Base-by-base conservation (phyloP, 2,329 filamentous ascomycete species). In the Hypomyces rosellus region DNA sequence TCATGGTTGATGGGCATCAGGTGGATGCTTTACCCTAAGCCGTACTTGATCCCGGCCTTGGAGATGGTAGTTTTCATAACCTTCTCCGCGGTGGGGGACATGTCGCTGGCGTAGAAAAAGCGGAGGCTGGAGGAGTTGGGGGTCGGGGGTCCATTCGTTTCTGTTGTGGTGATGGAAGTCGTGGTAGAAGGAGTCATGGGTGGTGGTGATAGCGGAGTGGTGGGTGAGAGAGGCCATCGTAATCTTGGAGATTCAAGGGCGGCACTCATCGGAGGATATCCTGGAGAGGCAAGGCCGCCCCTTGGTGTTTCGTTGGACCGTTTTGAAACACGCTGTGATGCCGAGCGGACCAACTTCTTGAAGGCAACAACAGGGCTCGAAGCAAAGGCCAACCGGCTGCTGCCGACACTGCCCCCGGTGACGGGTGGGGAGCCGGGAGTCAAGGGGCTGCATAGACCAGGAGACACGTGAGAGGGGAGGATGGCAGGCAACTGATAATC, bases 401-500 rank as follows among this genome's bases (percentile, higher is more conserved):
- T 59, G 37, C 34, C 30, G 33, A n/a, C 41, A 18, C 51, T 49
- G 30, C 54, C 42, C 34, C 55, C 49, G 36, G 54, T 50, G 18
- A 51, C 44, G 7, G 55, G 51, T 9, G 57, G 43, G 12, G 65
- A 66, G 4, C 63, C 56, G 3, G 67, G 63, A 11, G 65, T 61
- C 15, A 51, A 37, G 5, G 40, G 30, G 4, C 59, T 39, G 25
- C 54, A 50, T 18, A 36, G 43, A 18, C 38, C 45, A 0, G 59
- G 54, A 1, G 59, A 54, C 45, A 46, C 50, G 22, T 56, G 50
- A 13, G 63, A 55, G 16, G 61, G 55, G 42, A 59, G 22, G 49
- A 61, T 54, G 42, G 62, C 56, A n/a, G 76, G 77, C 7, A 82
- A 65, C 59, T 82, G 76, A 56, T 79, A 77, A 51, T 81, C 77